phyloP scores from a whole-genome alignment of 1,139 yeast species.

The Geotrichum siamense region DNA sequence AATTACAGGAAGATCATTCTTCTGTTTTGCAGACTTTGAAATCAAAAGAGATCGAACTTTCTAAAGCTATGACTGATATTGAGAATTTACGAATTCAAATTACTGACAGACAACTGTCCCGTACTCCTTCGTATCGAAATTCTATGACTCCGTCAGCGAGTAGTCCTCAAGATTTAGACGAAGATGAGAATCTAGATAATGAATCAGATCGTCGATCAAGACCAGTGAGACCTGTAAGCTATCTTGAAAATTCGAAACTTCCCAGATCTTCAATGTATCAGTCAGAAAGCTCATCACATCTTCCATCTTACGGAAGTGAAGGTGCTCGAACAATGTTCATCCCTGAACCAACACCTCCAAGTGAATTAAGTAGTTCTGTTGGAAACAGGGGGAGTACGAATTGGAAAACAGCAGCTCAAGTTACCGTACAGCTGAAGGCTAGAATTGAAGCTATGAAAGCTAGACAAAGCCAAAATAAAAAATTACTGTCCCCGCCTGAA shows the following conservation, averaged over 20 bases:
- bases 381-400: conserved; percentile 29
- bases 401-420: conserved; percentile 88
- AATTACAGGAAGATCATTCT: conserved; percentile 46
- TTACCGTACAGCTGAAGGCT: conserved; percentile 76
- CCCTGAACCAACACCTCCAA: conserved; percentile 1
- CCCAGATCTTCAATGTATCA: background rate
- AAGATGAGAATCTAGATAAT: background rate
- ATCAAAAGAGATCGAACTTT: conserved; percentile 60
- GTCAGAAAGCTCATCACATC: background rate
- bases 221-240: background rate
- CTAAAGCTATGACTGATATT: conserved; percentile 52
- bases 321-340: background rate
- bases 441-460: conserved; percentile 88
- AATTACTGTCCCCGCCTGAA: too few species aligned
- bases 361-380: background rate
- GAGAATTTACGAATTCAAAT: conserved; percentile 38
- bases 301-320: too few species aligned
- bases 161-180: background rate
- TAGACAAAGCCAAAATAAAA: too few species aligned
- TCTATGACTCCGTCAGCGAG: background rate
- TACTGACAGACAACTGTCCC: background rate
- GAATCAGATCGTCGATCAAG: background rate
- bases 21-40: conserved; percentile 47
- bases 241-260: background rate
- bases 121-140: background rate